Conservation (phyloP, 345 rosid genomes). For the Trapa incisa region DNA sequence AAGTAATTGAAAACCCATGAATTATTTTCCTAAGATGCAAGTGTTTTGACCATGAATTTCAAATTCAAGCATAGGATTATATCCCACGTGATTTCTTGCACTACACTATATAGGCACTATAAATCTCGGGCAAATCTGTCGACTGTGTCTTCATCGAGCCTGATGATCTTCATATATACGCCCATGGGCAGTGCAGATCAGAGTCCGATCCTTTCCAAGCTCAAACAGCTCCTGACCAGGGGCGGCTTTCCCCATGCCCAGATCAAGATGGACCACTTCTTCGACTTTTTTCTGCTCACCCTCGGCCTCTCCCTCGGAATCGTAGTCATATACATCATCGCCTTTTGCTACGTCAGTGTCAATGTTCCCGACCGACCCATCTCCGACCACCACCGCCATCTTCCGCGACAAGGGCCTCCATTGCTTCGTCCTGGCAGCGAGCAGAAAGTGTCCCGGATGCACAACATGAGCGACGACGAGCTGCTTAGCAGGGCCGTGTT, state of each 20-base stretch:
- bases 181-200: not conserved
- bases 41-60: not conserved
- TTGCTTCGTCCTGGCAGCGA: not conserved
- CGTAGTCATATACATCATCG: not conserved
- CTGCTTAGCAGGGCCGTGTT: slow-evolving; percentile 34
- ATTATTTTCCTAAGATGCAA: not conserved
- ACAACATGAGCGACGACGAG: slow-evolving; percentile 50
- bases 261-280: not conserved
- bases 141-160: not conserved
- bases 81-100: not conserved
- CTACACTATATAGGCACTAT: not conserved
- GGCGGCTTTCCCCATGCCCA: not conserved
- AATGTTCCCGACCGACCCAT: not conserved
- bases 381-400: not conserved
- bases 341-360: not conserved
- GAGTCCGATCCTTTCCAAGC: not conserved
- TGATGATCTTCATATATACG: not conserved
- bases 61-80: not conserved
- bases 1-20: not conserved
- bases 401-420: not conserved
- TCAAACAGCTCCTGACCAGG: not conserved
- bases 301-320: not conserved
- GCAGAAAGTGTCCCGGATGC: slow-evolving; percentile 5
- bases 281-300: not conserved
- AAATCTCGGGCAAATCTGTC: not conserved